Evolutionary conservation across 78 protist genomes (phyloP).

Genomic region (Dictyostelium firmibasis): DNA sequence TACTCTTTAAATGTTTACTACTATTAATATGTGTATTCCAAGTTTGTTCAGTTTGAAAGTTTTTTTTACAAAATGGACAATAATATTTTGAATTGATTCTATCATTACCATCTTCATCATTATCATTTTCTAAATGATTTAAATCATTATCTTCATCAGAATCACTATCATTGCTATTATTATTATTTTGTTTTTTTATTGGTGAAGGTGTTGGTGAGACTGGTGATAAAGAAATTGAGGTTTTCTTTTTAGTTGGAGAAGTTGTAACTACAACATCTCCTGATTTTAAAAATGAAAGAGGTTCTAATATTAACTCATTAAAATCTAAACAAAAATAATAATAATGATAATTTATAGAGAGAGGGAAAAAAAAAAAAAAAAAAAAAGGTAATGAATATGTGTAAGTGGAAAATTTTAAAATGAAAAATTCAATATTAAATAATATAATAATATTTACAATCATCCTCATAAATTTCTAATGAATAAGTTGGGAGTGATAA

Average conservation of each 20-base stretch:
- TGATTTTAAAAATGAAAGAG: conserved; percentile 21
- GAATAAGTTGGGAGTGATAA: not conserved
- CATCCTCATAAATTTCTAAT: not conserved
- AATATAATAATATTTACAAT: not conserved
- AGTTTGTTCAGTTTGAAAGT: conserved; percentile 70
- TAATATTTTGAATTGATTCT: not conserved
- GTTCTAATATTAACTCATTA: conserved; percentile 58
- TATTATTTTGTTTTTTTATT: not conserved
- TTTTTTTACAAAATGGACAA: conserved; percentile 58
- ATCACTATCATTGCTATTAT: not conserved
- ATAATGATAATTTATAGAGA: too few relatives aligned
- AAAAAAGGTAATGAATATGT: not conserved
- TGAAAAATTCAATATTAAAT: not conserved
- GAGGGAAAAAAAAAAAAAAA: not conserved
- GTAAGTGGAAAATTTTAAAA: not conserved
- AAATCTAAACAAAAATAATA: too few relatives aligned
- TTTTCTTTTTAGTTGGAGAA: not conserved
- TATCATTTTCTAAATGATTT: not conserved
- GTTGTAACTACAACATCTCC: not conserved
- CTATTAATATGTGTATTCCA: conserved; percentile 44
- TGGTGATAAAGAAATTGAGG: not conserved
- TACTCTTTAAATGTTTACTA: conserved; percentile 38
- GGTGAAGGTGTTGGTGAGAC: not conserved
- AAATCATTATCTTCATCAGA: not conserved
- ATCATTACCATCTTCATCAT: not conserved